Base-by-base conservation (phyloP, 441 rosid species). In the Arabidopsis hybrid region DNA sequence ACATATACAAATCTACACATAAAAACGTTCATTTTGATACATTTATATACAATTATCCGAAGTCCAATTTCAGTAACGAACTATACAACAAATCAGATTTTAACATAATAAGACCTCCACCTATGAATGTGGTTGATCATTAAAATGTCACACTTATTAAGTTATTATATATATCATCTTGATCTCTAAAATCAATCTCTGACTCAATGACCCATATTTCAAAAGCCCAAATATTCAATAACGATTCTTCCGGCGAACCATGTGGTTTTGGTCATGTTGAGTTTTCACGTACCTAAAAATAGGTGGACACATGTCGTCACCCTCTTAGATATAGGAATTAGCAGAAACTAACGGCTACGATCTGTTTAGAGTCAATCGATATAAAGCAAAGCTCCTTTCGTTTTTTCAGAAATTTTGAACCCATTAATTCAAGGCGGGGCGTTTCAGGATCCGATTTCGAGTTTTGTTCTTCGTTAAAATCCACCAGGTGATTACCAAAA, bases 401-500 rank as follows among this genome's bases (percentile, higher is more conserved):
- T 31, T 18, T 65, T 35, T 38, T 49, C 71, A 39, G 56, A 74
- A 42, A 60, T 31, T 60, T 74, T 67, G 61, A 67, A 67, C 67
- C 65, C 66, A 72, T 65, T 21, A 21, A 21, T 21, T 65, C 60
- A 31, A 35, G 51, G 51, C 12, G 7, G 42, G 49, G 34, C 26
- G 3, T 57, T 65, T 57, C 60, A 38, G 35, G 43, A 65, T 65
- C 40, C 65, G 10, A 11, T 7, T 46, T 45, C 39, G 56, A 39
- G 1, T 34, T n/a, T 32, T 10, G 72, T 58, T 58, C 53, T 16
- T 49, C 38, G 12, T 50, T 67, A 8, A 26, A 26, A 17, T 50
- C 59, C 56, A 59, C 35, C 62, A 74, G 73, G 73, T 74, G 31
- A 58, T 14, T 36, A 40, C 49, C 14, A n/a, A 4, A 17, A 67